These are phyloP conservation scores for Penicillium manginii DNA, from an alignment of 495 filamentous ascomycete species.

Conservation along the genomic window DNA sequence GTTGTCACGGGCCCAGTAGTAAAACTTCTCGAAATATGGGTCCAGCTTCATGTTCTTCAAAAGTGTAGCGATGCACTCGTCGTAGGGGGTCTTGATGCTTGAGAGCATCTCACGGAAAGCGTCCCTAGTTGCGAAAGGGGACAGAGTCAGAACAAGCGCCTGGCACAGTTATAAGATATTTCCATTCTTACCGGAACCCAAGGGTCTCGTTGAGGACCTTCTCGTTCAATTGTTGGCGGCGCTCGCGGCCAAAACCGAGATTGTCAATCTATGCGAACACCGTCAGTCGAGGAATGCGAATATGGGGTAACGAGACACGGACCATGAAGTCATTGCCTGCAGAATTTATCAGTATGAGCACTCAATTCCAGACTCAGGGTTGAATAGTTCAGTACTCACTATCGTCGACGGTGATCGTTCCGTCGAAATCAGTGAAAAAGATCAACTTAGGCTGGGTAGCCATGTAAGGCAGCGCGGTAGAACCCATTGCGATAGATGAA, in stretches of 20 bases:
- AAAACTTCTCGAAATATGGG: conserved; percentile 83
- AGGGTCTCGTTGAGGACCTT: conserved; percentile 69
- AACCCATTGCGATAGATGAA: conserved; percentile 34
- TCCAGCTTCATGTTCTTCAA: conserved; percentile 85
- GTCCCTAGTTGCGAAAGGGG: conserved; percentile 51
- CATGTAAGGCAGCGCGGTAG: conserved; percentile 52
- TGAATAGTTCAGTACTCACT: conserved; percentile 50
- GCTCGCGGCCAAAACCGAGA: conserved; percentile 74
- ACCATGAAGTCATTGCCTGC: conserved; percentile 87
- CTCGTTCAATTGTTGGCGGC: conserved; percentile 66
- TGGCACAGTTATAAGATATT: background rate
- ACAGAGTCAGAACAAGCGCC: conserved; percentile 2
- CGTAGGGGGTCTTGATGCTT: conserved; percentile 74
- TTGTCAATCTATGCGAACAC: conserved; percentile 72
- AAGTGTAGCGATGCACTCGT: conserved; percentile 75
- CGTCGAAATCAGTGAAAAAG: conserved; percentile 98
- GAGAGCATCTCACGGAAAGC: conserved; percentile 88
- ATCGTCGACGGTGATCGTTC: conserved; percentile 88
- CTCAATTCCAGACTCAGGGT: background rate
- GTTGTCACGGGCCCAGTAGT: conserved; percentile 74
- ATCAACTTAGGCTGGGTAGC: conserved; percentile 77
- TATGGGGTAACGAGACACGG: conserved; percentile 15
- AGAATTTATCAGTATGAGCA: background rate
- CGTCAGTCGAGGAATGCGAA: conserved; percentile 12
- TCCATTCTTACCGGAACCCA: conserved; percentile 65